Evolutionary conservation across 1,284 basidiomycete species (phyloP).

Genomic region (Irpex sp.): DNA sequence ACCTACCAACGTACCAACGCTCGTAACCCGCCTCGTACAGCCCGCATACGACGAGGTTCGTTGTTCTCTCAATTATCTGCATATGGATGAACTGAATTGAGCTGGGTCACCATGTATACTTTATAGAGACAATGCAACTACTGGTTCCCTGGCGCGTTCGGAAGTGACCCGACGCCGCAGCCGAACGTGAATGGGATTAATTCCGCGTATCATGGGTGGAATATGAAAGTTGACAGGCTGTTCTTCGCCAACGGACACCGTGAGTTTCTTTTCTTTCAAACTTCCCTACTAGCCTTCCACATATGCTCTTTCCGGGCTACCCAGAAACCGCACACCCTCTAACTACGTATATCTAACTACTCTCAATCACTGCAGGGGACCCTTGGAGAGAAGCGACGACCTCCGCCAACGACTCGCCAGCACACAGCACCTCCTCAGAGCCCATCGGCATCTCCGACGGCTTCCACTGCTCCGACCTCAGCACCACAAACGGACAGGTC

Average conservation of each 20-base stretch:
- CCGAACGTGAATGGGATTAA: conserved; percentile 42
- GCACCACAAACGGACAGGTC: conserved; percentile 32
- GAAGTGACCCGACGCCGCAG: conserved; percentile 23
- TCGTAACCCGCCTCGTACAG: conserved; percentile 58
- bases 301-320: too few species aligned
- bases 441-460: conserved; percentile 54
- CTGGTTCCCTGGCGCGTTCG: conserved; percentile 54
- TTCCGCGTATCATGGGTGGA: conserved; percentile 53
- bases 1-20: conserved; percentile 42
- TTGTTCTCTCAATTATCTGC: background rate
- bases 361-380: conserved; percentile 40
- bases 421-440: conserved; percentile 44
- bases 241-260: conserved; percentile 62
- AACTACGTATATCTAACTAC: too few species aligned
- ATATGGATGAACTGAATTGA: background rate
- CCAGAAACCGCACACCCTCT: conserved; percentile 1
- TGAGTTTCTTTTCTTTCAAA: conserved; percentile 11
- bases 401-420: conserved; percentile 47
- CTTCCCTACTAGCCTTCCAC: background rate
- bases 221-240: conserved; percentile 47
- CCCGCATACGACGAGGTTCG: conserved; percentile 52
- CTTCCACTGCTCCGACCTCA: conserved; percentile 63
- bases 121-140: conserved; percentile 56
- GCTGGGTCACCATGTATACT: background rate
- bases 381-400: conserved; percentile 70